Conservation (phyloP, 805 yeast genomes). For the Suhomyces faveliae region DNA sequence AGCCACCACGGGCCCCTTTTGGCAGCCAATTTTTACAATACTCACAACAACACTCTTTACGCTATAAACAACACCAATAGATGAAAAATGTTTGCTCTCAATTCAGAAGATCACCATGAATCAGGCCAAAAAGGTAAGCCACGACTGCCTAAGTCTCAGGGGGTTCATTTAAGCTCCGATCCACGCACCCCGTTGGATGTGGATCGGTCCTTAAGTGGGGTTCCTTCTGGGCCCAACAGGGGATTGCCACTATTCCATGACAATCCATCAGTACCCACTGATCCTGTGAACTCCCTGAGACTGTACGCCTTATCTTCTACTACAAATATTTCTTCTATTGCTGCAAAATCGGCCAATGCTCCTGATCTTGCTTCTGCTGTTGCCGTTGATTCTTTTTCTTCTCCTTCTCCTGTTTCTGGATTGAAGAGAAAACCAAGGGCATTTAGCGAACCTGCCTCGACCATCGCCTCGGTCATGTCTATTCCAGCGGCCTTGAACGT, state of each 20-base stretch:
- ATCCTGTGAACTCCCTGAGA: conserved; percentile 23
- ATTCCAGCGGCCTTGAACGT: conserved; percentile 14
- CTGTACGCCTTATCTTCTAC: conserved; percentile 11
- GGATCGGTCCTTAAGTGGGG: conserved; percentile 1
- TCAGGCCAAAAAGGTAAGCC: conserved; percentile 15
- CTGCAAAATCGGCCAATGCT: conserved; percentile 1
- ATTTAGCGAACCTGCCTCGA: conserved; percentile 4
- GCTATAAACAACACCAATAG: conserved; percentile 1
- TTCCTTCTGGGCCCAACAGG: conserved; percentile 2
- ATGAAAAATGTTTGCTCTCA: conserved; percentile 13
- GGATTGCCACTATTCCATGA: conserved; percentile 1
- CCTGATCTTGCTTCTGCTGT: conserved; percentile 1
- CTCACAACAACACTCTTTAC: background rate
- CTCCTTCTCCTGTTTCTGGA: background rate
- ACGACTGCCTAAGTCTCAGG: conserved; percentile 21
- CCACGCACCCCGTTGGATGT: conserved; percentile 2
- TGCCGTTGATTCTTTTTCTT: background rate
- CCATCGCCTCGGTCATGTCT: conserved; percentile 9
- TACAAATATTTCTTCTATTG: background rate
- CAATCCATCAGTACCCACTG: background rate
- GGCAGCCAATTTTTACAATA: background rate
- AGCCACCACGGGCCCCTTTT: background rate
- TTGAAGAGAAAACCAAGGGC: conserved; percentile 1
- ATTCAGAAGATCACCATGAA: conserved; percentile 17
- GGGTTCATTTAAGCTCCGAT: conserved; percentile 12